Evolutionary conservation across 495 filamentous ascomycete genomes (phyloP).

Genomic region (Clavariopsis aquatica): DNA sequence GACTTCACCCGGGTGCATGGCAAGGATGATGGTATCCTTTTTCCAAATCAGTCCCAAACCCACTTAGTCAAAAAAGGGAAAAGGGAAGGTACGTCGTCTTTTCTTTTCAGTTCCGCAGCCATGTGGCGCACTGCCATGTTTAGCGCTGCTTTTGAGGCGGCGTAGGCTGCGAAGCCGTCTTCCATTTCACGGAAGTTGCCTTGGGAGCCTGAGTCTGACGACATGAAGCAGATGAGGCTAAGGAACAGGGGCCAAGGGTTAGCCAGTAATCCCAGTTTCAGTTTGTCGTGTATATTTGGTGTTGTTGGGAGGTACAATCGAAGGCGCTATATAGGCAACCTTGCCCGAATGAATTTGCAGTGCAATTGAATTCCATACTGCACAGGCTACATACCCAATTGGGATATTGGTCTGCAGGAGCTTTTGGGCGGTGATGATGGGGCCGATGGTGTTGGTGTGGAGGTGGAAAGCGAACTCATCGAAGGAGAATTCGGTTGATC

Average conservation of each 20-base stretch:
- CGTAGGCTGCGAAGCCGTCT: conserved; percentile 62
- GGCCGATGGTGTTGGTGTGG: conserved; percentile 59
- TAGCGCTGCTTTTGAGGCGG: conserved; percentile 59
- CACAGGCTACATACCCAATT: too few relatives aligned
- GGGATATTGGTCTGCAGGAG: conserved; percentile 50
- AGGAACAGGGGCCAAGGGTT: too few relatives aligned
- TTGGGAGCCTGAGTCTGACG: conserved; percentile 54
- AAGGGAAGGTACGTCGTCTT: conserved; percentile 37
- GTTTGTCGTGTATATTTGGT: too few relatives aligned
- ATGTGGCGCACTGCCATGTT: conserved; percentile 60
- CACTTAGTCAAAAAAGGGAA: too few relatives aligned
- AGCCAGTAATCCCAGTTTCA: too few relatives aligned
- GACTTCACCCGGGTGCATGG: conserved; percentile 61
- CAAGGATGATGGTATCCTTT: conserved; percentile 50
- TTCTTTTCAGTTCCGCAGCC: conserved; percentile 55
- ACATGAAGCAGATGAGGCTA: conserved; percentile 55
- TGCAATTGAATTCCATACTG: too few relatives aligned
- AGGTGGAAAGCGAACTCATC: conserved; percentile 56
- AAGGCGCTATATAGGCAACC: too few relatives aligned
- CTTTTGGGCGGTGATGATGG: conserved; percentile 57
- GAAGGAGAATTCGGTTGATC: conserved; percentile 57
- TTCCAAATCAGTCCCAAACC: background rate
- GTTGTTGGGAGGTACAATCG: too few relatives aligned
- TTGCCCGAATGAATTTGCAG: too few relatives aligned
- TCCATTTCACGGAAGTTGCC: conserved; percentile 54